phyloP scores from a whole-genome alignment of 192 early-diverging fungal genomes.

The Bifiguratus adelaidae region DNA sequence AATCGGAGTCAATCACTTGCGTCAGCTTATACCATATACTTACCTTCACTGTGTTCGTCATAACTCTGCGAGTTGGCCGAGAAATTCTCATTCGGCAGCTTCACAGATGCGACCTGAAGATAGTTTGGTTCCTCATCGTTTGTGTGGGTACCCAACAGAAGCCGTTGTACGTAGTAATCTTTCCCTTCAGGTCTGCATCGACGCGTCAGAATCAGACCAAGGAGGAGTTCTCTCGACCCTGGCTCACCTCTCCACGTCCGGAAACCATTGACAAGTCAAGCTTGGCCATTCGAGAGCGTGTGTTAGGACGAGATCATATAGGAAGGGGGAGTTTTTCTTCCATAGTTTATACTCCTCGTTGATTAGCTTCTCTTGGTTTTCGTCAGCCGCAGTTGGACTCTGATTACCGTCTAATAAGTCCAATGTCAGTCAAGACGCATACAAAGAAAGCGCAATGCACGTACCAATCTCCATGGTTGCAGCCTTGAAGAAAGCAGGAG shows the following conservation, averaged over 20 bases:
- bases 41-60: conserved; percentile 69
- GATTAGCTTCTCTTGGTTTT: conserved; percentile 80
- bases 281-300: conserved; percentile 99
- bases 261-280: conserved; percentile 95
- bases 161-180: conserved; percentile 80
- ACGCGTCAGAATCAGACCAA: no score
- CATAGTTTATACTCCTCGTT: conserved; percentile 98
- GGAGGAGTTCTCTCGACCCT: neutral
- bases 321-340: conserved; percentile 99
- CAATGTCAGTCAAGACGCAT: no score
- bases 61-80: conserved; percentile 29
- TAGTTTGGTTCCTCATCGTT: conserved; percentile 95
- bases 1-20: neutral
- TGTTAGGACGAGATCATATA: conserved; percentile 95
- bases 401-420: no score
- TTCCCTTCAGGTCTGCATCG: conserved; percentile 71
- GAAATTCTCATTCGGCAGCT: conserved; percentile 25
- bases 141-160: conserved; percentile 94
- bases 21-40: neutral
- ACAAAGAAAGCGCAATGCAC: no score
- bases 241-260: conserved; percentile 73
- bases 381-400: no score
- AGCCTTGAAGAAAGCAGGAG: no score
- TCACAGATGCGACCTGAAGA: conserved; percentile 89
- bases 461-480: no score